These are phyloP conservation scores for Aaosphaeria pasadenensis DNA, from an alignment of 2,329 filamentous ascomycete genomes.

Conservation along the genomic window DNA sequence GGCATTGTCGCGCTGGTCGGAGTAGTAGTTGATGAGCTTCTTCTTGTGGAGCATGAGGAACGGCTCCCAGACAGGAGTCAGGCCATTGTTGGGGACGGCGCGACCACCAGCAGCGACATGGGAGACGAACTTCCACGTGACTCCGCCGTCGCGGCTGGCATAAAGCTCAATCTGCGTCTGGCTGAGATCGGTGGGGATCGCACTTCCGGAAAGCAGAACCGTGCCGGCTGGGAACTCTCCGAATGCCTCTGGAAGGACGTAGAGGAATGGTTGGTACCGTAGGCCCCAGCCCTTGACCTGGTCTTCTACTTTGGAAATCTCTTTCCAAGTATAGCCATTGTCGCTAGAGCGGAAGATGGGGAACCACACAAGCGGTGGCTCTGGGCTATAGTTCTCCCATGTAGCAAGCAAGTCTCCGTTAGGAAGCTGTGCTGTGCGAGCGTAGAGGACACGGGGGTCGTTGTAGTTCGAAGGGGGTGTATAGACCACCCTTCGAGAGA, in stretches of 20 bases:
- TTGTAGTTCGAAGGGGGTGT: slow-evolving; percentile 44
- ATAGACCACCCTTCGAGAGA: slow-evolving; percentile 40
- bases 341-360: slow-evolving; percentile 48
- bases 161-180: slow-evolving; percentile 69
- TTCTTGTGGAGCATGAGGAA: slow-evolving; percentile 60
- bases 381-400: slow-evolving; percentile 55
- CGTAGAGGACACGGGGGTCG: slow-evolving; percentile 50
- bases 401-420: slow-evolving; percentile 49
- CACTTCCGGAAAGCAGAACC: slow-evolving; percentile 60
- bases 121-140: slow-evolving; percentile 65
- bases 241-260: slow-evolving; percentile 58
- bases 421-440: slow-evolving; percentile 47
- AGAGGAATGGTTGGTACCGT: slow-evolving; percentile 68
- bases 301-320: slow-evolving; percentile 62
- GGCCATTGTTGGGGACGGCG: slow-evolving; percentile 60
- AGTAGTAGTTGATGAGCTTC: slow-evolving; percentile 65
- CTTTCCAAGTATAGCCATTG: slow-evolving; percentile 55
- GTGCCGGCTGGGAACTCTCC: slow-evolving; percentile 61
- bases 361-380: slow-evolving; percentile 43
- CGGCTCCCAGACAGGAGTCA: slow-evolving; percentile 71
- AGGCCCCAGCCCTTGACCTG: slow-evolving; percentile 63
- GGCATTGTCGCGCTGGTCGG: slow-evolving; percentile 63
- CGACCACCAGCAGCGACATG: slow-evolving; percentile 63
- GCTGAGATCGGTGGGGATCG: slow-evolving; percentile 58
- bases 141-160: slow-evolving; percentile 58